Evolutionary conservation across 306 rosid species (phyloP), one percentile per base, ranked within the genome.

Genomic region (Macrotyloma uniflorum): DNA sequence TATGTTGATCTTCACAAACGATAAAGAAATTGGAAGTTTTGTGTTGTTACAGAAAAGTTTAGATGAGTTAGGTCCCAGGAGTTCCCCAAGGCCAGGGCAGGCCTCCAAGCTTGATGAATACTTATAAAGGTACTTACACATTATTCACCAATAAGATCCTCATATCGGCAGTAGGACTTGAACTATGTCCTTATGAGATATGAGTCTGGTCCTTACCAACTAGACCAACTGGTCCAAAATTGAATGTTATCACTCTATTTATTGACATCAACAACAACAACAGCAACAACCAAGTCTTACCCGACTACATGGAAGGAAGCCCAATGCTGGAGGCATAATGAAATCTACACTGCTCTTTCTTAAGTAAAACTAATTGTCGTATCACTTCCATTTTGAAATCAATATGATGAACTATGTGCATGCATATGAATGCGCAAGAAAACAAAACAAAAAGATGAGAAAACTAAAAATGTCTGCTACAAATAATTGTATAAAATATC

Each of bases 271-370:
- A 8, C 43, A 2, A 8, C 43, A 38, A 12, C 26, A 43, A 59
- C 45, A n/a, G n/a, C n/a, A n/a, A n/a, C 23, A 33, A 35, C 8
- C 45, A 57, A 42, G 57, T 36, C 36, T 23, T 38, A 58, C n/a
- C 55, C 68, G 8, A 55, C 42, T 22, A 74, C 68, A 59, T 30
- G 47, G 71, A 61, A 54, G 32, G 32, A 54, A 75, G 10, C 61
- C 35, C 61, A 61, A 20, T 43, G 33, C 16, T 0, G 57, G 33
- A 18, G 47, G 47, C 14, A 22, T 43, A 30, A 10, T 36, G 43
- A 65, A 64, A 50, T 38, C 74, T 35, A 13, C 49, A 32, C 36
- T 30, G 8, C 38, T 12, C 19, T 47, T 65, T 36, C 38, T 46
- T 9, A 18, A 69, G 26, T 46, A 50, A 38, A 50, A 24, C 33